Evolutionary conservation across 306 rosid species (phyloP), one percentile per base, ranked within the genome.

Genomic region (Bauhinia variegata): DNA sequence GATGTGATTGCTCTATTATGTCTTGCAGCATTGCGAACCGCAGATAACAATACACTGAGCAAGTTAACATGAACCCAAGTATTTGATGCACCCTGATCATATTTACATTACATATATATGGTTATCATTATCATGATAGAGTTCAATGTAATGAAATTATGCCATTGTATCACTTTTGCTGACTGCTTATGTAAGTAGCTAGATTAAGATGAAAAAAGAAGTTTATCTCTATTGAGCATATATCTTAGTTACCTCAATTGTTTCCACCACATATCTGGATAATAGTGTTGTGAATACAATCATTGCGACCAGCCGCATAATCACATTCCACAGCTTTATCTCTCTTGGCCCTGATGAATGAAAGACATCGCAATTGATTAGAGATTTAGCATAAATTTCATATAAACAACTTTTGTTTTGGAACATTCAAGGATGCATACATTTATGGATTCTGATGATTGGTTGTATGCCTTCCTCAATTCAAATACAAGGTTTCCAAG

Each of bases 21-120:
- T n/a, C 90, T 97, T 33, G 99, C 96, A 73, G 99, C 99, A 70
- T 93, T 93, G 70, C 99, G 97, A 64, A 93, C 96, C 31, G 90
- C 88, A 31, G 99, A 96, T 9, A 93, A 84, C 84, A 93, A 75
- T 65, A 90, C 88, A 84, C 99, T 85, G 62, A 93, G 77, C 72
- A 93, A 93, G 76, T 95, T 85, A 2, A 93, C n/a, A 54, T 90
- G 77, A 33, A 95, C 91, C 96, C 96, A 93, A 11, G 97, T 72
- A 18, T 82, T 87, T 15, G 99, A 85, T 60, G 99, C 96, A 72
- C 75, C n/a, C n/a, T n/a, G n/a, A n/a, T n/a, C n/a, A n/a, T n/a
- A n/a, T n/a, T n/a, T n/a, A n/a, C n/a, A n/a, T n/a, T n/a, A n/a
- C n/a, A n/a, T n/a, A n/a, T n/a, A n/a, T n/a, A n/a, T n/a, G n/a